Percentiles rank a stretch among this genome's conserved stretches.
These are phyloP conservation scores for Debaryomyces fabryi DNA, from an alignment of 1,139 yeast genomes.

Conservation along the genomic window DNA sequence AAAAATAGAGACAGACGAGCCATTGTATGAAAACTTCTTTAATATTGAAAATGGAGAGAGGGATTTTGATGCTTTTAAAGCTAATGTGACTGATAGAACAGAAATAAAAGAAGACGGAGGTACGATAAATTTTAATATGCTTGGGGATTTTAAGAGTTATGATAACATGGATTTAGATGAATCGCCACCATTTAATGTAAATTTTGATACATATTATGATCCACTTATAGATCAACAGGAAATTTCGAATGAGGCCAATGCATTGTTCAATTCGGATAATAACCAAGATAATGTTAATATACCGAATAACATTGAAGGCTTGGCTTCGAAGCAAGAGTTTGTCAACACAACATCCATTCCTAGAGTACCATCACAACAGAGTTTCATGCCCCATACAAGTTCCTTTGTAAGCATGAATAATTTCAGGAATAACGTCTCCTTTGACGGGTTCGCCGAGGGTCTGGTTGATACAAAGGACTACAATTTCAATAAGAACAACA, in stretches of 20 bases:
- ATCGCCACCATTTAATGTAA: slow-evolving; percentile 44
- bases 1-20: neutral
- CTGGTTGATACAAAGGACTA: slow-evolving; percentile 17
- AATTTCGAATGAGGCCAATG: neutral
- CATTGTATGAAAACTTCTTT: slow-evolving; percentile 2
- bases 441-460: slow-evolving; percentile 16
- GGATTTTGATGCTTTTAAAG: neutral
- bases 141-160: slow-evolving; percentile 32
- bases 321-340: neutral
- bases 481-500: neutral
- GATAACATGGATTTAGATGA: slow-evolving; percentile 44
- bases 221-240: slow-evolving; percentile 12
- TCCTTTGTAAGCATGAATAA: neutral
- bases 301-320: neutral
- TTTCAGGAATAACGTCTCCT: neutral
- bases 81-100: neutral
- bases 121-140: slow-evolving; percentile 22
- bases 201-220: slow-evolving; percentile 33
- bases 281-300: neutral
- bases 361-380: slow-evolving; percentile 4
- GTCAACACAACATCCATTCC: neutral
- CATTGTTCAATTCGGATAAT: slow-evolving; percentile 1
- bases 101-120: neutral
- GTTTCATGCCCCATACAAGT: neutral
- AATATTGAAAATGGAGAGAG: slow-evolving; percentile 1